Evolutionary conservation across 257 asterid species (phyloP).

Genomic region (Petunia secreta): DNA sequence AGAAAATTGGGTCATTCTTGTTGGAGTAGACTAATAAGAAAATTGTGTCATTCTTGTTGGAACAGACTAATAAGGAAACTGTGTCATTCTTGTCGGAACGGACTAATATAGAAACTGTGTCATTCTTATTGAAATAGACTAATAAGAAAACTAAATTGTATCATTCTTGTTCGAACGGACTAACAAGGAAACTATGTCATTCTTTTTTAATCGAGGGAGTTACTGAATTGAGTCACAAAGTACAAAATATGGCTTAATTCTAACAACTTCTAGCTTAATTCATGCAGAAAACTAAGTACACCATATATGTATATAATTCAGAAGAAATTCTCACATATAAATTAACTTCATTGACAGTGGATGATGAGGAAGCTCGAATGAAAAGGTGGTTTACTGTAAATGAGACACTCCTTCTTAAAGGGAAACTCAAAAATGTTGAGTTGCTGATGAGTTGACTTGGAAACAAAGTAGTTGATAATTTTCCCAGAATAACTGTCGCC

Average conservation of each 20-base stretch:
- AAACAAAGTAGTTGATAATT: constrained; percentile 34
- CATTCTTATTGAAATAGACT: too few species aligned
- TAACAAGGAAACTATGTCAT: too few species aligned
- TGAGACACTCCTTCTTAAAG: constrained; percentile 29
- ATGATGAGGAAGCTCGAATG: constrained; percentile 44
- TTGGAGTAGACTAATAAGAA: too few species aligned
- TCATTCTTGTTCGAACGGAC: too few species aligned
- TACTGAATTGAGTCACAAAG: background rate
- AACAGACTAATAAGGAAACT: too few species aligned
- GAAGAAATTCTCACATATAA: constrained; percentile 29
- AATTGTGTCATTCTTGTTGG: too few species aligned
- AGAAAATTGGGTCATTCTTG: too few species aligned
- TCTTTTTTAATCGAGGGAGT: background rate
- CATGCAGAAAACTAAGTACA: background rate
- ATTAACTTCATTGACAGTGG: constrained; percentile 45
- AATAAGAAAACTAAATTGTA: too few species aligned
- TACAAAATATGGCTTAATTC: background rate
- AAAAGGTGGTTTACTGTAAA: constrained; percentile 35
- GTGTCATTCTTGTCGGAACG: too few species aligned
- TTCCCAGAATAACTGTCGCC: constrained; percentile 37
- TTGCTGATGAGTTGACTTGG: constrained; percentile 42
- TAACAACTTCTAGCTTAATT: too few species aligned
- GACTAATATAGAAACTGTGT: too few species aligned
- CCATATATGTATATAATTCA: background rate
- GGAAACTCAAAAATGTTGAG: constrained; percentile 33